Conservation (phyloP, 495 filamentous ascomycete species). For the Copromyces sp. region DNA sequence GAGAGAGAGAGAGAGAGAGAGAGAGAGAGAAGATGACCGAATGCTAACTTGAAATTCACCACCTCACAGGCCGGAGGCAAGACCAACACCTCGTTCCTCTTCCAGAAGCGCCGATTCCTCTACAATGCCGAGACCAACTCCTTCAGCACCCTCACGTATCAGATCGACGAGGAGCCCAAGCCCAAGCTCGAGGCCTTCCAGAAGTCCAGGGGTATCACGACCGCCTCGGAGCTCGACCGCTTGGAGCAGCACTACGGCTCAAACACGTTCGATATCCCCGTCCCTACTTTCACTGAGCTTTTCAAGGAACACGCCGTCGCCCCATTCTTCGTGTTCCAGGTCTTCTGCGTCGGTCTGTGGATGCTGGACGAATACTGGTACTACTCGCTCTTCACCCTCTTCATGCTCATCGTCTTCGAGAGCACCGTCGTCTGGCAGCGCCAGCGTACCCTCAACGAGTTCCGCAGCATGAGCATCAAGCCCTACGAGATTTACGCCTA, state of each 20-base stretch:
- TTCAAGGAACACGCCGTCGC: slow-evolving; percentile 98
- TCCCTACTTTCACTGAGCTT: slow-evolving; percentile 88
- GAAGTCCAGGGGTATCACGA: slow-evolving; percentile 58
- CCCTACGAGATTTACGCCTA: slow-evolving; percentile 90
- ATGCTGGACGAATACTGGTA: slow-evolving; percentile 99
- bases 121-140: slow-evolving; percentile 56
- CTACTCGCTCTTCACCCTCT: slow-evolving; percentile 95
- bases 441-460: slow-evolving; percentile 92
- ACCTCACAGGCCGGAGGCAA: slow-evolving; percentile 50
- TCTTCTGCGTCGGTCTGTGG: slow-evolving; percentile 98
- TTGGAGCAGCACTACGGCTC: slow-evolving; percentile 88
- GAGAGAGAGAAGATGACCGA: background rate
- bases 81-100: slow-evolving; percentile 77
- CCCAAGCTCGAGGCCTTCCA: slow-evolving; percentile 70
- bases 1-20: too few relatives aligned
- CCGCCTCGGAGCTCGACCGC: slow-evolving; percentile 59
- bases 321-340: slow-evolving; percentile 98
- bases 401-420: slow-evolving; percentile 97
- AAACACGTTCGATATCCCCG: slow-evolving; percentile 96
- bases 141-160: slow-evolving; percentile 77
- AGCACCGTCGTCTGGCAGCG: slow-evolving; percentile 99
- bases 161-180: slow-evolving; percentile 74
- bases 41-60: background rate
- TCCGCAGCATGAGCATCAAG: slow-evolving; percentile 98
- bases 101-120: slow-evolving; percentile 95